Percentiles rank a stretch among this genome's conserved stretches.
phyloP scores from a whole-genome alignment of 2,329 filamentous ascomycete genomes.

The Myotisia sp. region DNA sequence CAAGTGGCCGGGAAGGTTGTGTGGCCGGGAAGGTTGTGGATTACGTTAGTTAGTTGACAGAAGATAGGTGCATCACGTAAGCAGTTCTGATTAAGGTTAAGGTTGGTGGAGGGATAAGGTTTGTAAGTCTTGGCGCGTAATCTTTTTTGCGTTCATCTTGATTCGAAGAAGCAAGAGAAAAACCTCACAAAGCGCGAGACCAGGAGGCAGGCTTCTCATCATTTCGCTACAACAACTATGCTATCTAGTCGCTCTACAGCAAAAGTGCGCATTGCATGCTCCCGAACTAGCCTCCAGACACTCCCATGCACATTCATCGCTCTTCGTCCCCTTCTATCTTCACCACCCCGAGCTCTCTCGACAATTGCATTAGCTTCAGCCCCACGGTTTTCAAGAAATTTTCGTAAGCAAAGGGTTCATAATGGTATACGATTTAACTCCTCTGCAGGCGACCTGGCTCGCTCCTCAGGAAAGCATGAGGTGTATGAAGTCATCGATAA shows the following conservation, averaged over 20 bases:
- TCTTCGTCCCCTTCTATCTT: constrained; percentile 10
- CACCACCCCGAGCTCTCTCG: constrained; percentile 13
- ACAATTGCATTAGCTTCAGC: constrained; percentile 7
- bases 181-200: not conserved
- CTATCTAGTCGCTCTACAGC: constrained; percentile 21
- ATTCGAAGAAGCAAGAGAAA: not conserved
- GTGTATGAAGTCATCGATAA: constrained; percentile 25
- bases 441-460: not conserved
- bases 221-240: constrained; percentile 17
- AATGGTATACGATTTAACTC: constrained; percentile 5
- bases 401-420: not conserved
- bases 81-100: no score
- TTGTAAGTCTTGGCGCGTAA: constrained; percentile 1
- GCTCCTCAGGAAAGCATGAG: constrained; percentile 16
- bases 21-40: no score
- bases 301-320: constrained; percentile 11
- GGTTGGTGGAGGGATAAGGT: no score
- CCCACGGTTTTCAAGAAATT: not conserved
- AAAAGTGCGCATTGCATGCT: constrained; percentile 18
- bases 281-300: constrained; percentile 17
- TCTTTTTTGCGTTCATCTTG: constrained; percentile 5
- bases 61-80: no score
- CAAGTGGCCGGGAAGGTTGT: no score
- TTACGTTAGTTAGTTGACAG: no score
- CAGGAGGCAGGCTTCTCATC: no score